Percentiles rank a stretch among this genome's conserved stretches.
Conservation (phyloP, 768 basidiomycete genomes). For the Termitomyces sp. region DNA sequence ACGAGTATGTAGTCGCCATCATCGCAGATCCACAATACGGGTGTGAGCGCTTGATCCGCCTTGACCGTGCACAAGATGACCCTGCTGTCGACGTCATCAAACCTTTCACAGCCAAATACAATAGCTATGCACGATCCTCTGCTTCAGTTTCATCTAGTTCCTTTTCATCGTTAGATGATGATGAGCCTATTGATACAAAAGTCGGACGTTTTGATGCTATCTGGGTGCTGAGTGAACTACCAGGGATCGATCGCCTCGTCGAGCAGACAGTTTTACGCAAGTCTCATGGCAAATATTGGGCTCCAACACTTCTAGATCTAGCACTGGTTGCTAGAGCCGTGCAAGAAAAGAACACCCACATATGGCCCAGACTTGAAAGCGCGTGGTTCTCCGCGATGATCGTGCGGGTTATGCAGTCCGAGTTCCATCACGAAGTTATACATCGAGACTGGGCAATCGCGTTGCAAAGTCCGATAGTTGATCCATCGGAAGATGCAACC, state of each 20-base stretch:
- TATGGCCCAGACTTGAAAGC: slow-evolving; percentile 11
- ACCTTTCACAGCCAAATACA: neutral
- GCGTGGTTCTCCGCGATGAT: slow-evolving; percentile 12
- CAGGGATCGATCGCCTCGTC: slow-evolving; percentile 4
- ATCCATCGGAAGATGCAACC: neutral
- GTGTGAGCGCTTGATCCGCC: slow-evolving; percentile 8
- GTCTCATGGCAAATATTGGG: slow-evolving; percentile 1
- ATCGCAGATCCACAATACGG: slow-evolving; percentile 10
- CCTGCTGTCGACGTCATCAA: neutral
- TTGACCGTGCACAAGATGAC: slow-evolving; percentile 8
- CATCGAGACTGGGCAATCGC: slow-evolving; percentile 8
- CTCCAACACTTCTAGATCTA: slow-evolving; percentile 11
- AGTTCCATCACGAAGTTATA: slow-evolving; percentile 7
- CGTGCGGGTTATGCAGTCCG: slow-evolving; percentile 8
- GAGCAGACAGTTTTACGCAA: slow-evolving; percentile 7
- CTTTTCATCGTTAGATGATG: slow-evolving; percentile 6
- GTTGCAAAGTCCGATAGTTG: slow-evolving; percentile 10
- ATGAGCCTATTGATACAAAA: neutral
- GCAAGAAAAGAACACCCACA: slow-evolving; percentile 12
- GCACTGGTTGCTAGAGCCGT: slow-evolving; percentile 9
- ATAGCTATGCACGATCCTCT: neutral
- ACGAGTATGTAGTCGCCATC: slow-evolving; percentile 11
- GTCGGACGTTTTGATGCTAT: slow-evolving; percentile 3
- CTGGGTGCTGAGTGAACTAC: slow-evolving; percentile 9
- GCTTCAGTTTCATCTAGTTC: slow-evolving; percentile 4